A percentile compares a stretch with the other conserved stretches of the same genome.
Conservation (phyloP, 805 yeast species). For the Starmerella potacharoeniae region DNA sequence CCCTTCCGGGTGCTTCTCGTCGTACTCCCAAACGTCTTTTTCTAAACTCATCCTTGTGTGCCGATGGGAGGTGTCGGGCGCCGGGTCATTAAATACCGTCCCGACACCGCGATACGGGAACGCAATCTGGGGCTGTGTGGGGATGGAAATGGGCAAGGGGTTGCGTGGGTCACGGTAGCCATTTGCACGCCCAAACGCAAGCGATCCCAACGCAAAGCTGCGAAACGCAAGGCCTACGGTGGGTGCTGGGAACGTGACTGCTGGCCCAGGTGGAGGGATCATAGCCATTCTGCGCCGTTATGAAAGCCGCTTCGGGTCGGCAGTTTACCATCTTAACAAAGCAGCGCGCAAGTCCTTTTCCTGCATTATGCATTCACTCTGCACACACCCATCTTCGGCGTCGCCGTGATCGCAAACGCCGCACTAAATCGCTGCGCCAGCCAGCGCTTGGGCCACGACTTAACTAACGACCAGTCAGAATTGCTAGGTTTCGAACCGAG, state of each 20-base stretch:
- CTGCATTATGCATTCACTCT: no score
- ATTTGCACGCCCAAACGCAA: background rate
- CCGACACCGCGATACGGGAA: constrained; percentile 2
- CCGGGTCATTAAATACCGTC: background rate
- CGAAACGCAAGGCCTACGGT: background rate
- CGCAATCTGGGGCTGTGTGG: constrained; percentile 1
- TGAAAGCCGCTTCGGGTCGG: no score
- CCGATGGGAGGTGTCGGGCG: background rate
- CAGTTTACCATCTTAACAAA: no score
- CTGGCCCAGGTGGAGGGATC: background rate
- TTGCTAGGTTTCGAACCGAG: background rate
- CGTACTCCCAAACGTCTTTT: constrained; percentile 14
- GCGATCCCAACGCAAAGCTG: background rate
- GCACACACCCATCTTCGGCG: no score
- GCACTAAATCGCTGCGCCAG: no score
- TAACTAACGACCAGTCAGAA: background rate
- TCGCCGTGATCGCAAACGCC: no score
- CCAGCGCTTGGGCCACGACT: background rate
- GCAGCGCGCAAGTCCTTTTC: no score
- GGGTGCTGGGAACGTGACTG: background rate
- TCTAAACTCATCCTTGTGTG: background rate
- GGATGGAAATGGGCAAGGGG: background rate
- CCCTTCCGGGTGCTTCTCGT: constrained; percentile 15
- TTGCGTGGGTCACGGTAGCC: background rate
- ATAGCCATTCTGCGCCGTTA: no score